Evolutionary conservation across 108 stramenopile genomes (phyloP).

Genomic region (Cyclotella distinguenda): DNA sequence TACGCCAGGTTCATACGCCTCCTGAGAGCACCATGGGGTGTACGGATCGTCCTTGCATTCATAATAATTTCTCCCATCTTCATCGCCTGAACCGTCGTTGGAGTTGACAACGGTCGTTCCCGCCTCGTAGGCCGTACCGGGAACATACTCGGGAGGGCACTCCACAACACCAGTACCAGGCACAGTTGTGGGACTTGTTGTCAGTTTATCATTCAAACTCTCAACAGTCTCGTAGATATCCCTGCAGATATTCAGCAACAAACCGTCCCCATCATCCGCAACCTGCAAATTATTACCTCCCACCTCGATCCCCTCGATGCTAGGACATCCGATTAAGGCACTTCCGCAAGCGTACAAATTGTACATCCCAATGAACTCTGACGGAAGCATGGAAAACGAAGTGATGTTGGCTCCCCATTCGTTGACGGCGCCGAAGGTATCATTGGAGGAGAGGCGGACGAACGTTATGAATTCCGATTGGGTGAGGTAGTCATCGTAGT

Average conservation of each 20-base stretch:
- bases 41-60: conserved; percentile 29
- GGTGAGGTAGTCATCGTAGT: conserved; percentile 14
- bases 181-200: background rate
- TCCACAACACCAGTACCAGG: background rate
- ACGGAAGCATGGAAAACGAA: conserved; percentile 13
- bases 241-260: conserved; percentile 5
- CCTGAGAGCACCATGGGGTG: conserved; percentile 30
- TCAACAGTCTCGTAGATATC: background rate
- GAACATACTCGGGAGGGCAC: conserved; percentile 8
- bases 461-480: conserved; percentile 34
- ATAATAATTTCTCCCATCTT: conserved; percentile 14
- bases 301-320: conserved; percentile 28
- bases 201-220: background rate
- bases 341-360: conserved; percentile 42
- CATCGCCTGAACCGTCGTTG: background rate
- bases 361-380: conserved; percentile 19
- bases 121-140: conserved; percentile 21
- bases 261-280: background rate
- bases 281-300: conserved; percentile 5
- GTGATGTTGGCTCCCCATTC: conserved; percentile 27
- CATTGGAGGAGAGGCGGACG: conserved; percentile 14
- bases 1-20: conserved; percentile 42
- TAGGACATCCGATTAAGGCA: conserved; percentile 28
- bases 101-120: conserved; percentile 17
- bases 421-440: background rate